Percentiles rank a stretch among this genome's conserved stretches.
phyloP scores from a whole-genome alignment of 1,284 basidiomycete genomes.

The Gomphus bonarii region DNA sequence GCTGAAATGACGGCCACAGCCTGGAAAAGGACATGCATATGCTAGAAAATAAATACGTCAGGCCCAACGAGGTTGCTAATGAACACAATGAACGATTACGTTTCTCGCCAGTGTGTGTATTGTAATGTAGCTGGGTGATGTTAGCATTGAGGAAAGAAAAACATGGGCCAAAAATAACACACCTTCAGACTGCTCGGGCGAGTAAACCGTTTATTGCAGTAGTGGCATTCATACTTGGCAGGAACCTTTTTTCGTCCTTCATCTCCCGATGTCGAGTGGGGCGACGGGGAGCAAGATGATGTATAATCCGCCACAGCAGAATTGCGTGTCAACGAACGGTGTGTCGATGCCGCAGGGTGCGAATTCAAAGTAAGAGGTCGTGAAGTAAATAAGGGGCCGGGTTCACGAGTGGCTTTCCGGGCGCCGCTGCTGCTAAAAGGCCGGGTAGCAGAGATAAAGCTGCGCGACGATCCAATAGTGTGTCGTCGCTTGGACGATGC shows the following conservation, averaged over 20 bases:
- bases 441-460: not conserved
- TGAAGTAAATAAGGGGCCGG: not conserved
- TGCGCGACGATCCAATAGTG: not conserved
- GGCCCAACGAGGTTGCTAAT: not conserved
- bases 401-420: too few relatives aligned
- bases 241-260: constrained; percentile 19
- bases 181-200: constrained; percentile 76
- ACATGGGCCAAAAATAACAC: constrained; percentile 13
- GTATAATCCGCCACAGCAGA: constrained; percentile 9
- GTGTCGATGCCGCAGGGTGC: not conserved
- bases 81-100: constrained; percentile 31
- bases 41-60: constrained; percentile 33
- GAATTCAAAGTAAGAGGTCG: not conserved
- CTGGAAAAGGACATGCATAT: constrained; percentile 62
- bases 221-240: constrained; percentile 63
- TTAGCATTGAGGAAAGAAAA: constrained; percentile 10
- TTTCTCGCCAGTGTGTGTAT: constrained; percentile 78
- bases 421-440: too few relatives aligned
- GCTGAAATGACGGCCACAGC: constrained; percentile 72
- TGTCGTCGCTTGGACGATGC: not conserved
- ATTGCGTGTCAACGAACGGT: not conserved
- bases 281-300: constrained; percentile 1
- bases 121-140: constrained; percentile 60
- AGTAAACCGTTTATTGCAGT: constrained; percentile 73
- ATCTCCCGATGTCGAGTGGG: constrained; percentile 1